Percentiles rank a stretch among this genome's conserved stretches.
Evolutionary conservation across 441 rosid genomes (phyloP).

Genomic region (Erodium texanum): DNA sequence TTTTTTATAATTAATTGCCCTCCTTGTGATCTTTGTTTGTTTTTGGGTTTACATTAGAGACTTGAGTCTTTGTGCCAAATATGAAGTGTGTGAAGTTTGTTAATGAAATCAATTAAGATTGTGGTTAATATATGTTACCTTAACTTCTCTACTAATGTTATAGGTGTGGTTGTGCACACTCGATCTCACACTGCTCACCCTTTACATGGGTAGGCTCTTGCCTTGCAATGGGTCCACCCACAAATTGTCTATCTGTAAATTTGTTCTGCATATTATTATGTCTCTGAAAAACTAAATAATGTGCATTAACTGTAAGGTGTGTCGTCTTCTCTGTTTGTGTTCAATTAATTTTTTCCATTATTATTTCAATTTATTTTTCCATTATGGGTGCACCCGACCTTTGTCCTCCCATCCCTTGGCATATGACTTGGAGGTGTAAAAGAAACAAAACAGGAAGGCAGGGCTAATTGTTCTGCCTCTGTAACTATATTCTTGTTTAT

Average conservation of each 20-base stretch:
- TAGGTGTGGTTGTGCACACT: not conserved
- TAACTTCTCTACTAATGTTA: not conserved
- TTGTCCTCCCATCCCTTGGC: not conserved
- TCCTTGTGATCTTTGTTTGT: not conserved
- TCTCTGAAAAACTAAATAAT: not conserved
- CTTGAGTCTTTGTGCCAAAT: not conserved
- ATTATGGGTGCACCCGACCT: not conserved
- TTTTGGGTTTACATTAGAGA: not conserved
- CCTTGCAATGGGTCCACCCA: not conserved
- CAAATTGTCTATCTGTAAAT: not conserved
- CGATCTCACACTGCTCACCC: not conserved
- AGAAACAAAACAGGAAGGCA: not conserved
- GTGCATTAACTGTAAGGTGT: not conserved
- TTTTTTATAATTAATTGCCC: not conserved
- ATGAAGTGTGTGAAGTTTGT: not conserved
- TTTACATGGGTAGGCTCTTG: not conserved
- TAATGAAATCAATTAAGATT: not conserved
- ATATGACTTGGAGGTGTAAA: not conserved
- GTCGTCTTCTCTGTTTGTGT: not conserved
- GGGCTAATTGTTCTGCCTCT: not conserved
- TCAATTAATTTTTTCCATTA: too few species aligned
- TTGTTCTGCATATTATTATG: not conserved
- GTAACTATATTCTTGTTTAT: constrained; percentile 1
- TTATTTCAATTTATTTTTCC: not conserved
- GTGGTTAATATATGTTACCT: not conserved